Evolutionary conservation across 306 rosid genomes (phyloP), one percentile per base, ranked within the genome.

Genomic region (Prunus mume): DNA sequence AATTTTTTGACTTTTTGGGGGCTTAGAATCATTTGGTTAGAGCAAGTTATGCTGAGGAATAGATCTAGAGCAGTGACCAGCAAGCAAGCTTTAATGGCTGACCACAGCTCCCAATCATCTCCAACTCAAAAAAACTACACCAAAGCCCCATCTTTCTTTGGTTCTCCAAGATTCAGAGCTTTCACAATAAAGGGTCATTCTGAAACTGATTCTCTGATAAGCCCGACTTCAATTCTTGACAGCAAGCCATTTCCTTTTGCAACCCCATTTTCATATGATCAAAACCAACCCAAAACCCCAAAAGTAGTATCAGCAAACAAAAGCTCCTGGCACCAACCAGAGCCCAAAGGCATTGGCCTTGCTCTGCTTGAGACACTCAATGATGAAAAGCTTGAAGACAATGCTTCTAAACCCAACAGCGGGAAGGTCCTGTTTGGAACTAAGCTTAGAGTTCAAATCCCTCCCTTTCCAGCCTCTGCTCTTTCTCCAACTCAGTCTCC

Each of bases 201-300:
- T 19, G 89, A 85, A 69, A 64, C 72, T 63, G 95, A 90, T 34
- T 72, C 84, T 71, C 13, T 84, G 20, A 69, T 80, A 24, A 92
- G 96, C 69, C 97, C 98, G 52, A 89, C 97, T 65, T 95, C 96
- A 49, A 84, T 87, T 46, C 91, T 95, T 55, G 97, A 92, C 82
- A 77, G 84, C 22, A 83, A 61, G 72, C 83, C 87, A 46, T 74
- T 79, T 22, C 85, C 86, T 22, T 73, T 81, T 30, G 82, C 84
- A 58, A 81, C 68, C 81, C 88, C 91, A 12, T 81, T 88, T 75
- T 79, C 85, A 9, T 45, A 27, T 30, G 81, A 83, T 10, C 72
- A 20, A 52, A 84, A 9, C n/a, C 83, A 83, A 81, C 69, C 85
- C 43, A 58, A 5, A 6, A 64, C 77, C 38, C 90, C 88, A 34